Evolutionary conservation across 352 stramenopile genomes (phyloP).

Genomic region (Pythium brachiatum): DNA sequence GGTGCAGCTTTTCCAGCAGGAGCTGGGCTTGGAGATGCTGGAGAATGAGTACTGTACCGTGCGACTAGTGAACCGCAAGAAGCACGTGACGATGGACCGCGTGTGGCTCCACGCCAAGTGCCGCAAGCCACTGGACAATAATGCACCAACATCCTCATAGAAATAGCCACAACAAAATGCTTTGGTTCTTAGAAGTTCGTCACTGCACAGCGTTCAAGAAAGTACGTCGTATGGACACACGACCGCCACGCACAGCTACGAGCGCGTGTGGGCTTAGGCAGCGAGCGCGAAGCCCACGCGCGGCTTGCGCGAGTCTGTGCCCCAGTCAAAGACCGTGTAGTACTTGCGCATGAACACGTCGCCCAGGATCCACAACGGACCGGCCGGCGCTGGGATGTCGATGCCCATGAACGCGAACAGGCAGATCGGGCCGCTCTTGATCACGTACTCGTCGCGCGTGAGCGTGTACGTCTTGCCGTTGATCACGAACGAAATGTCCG

Average conservation of each 20-base stretch:
- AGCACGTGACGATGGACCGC: constrained; percentile 66
- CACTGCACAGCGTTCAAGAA: too few species aligned
- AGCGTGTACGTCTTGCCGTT: constrained; percentile 91
- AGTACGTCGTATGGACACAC: not conserved
- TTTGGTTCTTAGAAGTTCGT: too few species aligned
- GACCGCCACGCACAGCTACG: too few species aligned
- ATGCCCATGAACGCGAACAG: constrained; percentile 96
- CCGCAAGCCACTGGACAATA: constrained; percentile 30
- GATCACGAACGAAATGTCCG: constrained; percentile 93
- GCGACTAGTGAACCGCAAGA: constrained; percentile 70
- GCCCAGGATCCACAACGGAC: constrained; percentile 87
- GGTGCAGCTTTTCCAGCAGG: constrained; percentile 36
- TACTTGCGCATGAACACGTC: constrained; percentile 96
- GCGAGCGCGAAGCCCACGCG: constrained; percentile 85
- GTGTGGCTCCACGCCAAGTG: constrained; percentile 82
- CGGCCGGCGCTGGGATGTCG: constrained; percentile 85
- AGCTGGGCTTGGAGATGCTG: constrained; percentile 41
- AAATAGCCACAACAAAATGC: not conserved
- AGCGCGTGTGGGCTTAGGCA: constrained; percentile 34
- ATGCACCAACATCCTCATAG: not conserved
- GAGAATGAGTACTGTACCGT: constrained; percentile 82
- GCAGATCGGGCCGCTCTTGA: constrained; percentile 90
- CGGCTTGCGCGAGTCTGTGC: constrained; percentile 62
- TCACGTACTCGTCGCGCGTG: constrained; percentile 91
- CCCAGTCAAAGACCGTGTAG: constrained; percentile 94